A percentile compares a stretch with the other conserved stretches of the same genome.
phyloP scores from a whole-genome alignment of 2,329 filamentous ascomycete genomes.

The Penicillium decumbens region DNA sequence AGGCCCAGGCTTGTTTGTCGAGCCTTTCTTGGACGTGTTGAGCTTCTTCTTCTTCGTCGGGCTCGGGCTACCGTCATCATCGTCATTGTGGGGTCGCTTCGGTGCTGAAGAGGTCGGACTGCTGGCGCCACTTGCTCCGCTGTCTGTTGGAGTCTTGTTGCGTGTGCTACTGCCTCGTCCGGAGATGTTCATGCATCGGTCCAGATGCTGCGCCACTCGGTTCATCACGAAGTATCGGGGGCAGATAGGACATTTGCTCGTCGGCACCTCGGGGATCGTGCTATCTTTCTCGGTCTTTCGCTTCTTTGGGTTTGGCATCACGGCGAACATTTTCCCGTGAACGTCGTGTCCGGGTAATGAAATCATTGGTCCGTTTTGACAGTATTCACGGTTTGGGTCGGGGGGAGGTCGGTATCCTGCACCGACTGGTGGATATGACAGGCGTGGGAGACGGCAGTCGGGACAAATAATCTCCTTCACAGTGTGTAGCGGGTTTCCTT shows the following conservation, averaged over 20 bases:
- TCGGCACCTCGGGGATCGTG: slow-evolving; percentile 33
- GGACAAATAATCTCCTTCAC: slow-evolving; percentile 58
- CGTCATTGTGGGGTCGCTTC: slow-evolving; percentile 38
- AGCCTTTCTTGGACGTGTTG: slow-evolving; percentile 36
- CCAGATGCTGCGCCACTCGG: slow-evolving; percentile 57
- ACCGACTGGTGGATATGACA: slow-evolving; percentile 54
- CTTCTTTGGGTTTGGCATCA: slow-evolving; percentile 47
- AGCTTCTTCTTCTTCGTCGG: slow-evolving; percentile 50
- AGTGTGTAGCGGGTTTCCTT: slow-evolving; percentile 56
- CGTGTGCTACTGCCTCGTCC: slow-evolving; percentile 48
- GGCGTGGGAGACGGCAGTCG: slow-evolving; percentile 56
- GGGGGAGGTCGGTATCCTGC: slow-evolving; percentile 47
- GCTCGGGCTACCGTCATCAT: slow-evolving; percentile 42
- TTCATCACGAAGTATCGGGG: slow-evolving; percentile 59
- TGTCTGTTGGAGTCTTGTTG: slow-evolving; percentile 44
- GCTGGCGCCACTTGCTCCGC: slow-evolving; percentile 41
- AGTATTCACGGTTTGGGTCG: slow-evolving; percentile 53
- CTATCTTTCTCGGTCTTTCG: slow-evolving; percentile 31
- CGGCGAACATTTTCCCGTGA: slow-evolving; percentile 50
- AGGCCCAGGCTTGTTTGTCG: slow-evolving; percentile 35
- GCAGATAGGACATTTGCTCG: slow-evolving; percentile 54
- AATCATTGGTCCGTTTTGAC: slow-evolving; percentile 56
- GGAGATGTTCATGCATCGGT: slow-evolving; percentile 57
- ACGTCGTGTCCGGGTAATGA: slow-evolving; percentile 57
- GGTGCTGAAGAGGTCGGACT: slow-evolving; percentile 32